Conservation (phyloP, 192 early-diverging fungal genomes). For the Geranomyces variabilis region DNA sequence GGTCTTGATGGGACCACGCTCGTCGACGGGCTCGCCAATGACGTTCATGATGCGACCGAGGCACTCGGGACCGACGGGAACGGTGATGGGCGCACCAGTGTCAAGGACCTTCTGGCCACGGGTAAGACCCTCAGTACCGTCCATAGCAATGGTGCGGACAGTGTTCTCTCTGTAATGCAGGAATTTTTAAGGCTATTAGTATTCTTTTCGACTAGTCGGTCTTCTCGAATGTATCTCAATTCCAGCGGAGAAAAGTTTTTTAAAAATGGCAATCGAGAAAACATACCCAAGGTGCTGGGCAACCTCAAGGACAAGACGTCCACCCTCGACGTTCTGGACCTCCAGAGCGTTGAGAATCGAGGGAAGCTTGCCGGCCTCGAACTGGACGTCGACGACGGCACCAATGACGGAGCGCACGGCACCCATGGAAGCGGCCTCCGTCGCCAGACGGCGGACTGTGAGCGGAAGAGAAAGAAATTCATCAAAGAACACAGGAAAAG, state of each 20-base stretch:
- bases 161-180: slow-evolving; percentile 83
- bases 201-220: too few relatives aligned
- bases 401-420: slow-evolving; percentile 93
- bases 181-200: too few relatives aligned
- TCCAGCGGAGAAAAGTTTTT: too few relatives aligned
- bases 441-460: slow-evolving; percentile 42
- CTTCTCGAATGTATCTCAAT: too few relatives aligned
- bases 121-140: slow-evolving; percentile 97
- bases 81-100: slow-evolving; percentile 89
- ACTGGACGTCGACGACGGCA: slow-evolving; percentile 98
- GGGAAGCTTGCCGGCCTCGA: slow-evolving; percentile 85
- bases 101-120: slow-evolving; percentile 93
- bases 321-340: slow-evolving; percentile 76
- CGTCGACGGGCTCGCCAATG: slow-evolving; percentile 97
- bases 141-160: slow-evolving; percentile 99
- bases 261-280: too few relatives aligned
- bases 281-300: slow-evolving; percentile 88
- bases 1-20: slow-evolving; percentile 93
- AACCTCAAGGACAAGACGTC: slow-evolving; percentile 93
- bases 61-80: slow-evolving; percentile 93
- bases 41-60: slow-evolving; percentile 99
- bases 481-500: not conserved
- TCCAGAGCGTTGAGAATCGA: slow-evolving; percentile 97
- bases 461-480: not conserved
- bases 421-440: slow-evolving; percentile 57